Base-by-base conservation (phyloP, 192 early-diverging fungal genomes). In the Backusella tuberculispora region DNA sequence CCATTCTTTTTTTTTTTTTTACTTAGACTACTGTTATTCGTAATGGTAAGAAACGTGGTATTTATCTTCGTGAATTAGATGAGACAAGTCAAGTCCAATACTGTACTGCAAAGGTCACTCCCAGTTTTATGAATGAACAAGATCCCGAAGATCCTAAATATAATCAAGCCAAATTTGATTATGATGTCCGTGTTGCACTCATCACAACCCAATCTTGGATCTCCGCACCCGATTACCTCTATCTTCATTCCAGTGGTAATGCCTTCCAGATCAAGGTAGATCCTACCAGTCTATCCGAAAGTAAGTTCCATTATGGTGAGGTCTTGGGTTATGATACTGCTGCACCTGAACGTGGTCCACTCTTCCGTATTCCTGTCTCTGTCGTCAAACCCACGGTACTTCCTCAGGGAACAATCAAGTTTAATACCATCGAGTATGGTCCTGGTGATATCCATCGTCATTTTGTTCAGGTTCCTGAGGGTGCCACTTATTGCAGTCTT, bases 351-450 rank as follows among this genome's bases (percentile, higher is more conserved):
- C 91, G 88, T 44, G 95, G 95, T 6, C 92, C 92, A 8, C 80
- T 98, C 5, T 97, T 97, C 85, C 83, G 83, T 64, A 81, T 99
- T 47, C 97, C 97, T 14, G 85, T 99, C 17, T 95, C 94, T 9
- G 92, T 98, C 19, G 90, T 90, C 73, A 98, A 97, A 83, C 95
- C 96, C 24, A 72, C 42, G 9, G 21, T 46, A 38, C 29, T 56
- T 19, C 21, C 37, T 3, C 77, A 76, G 13, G 85, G 85, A 1
- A 84, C 86, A 13, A 71, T 89, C 44, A 74, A 78, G 24, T 94
- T 90, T 73, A 73, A 85, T 19, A 77, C 82, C 10, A 71, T 95
- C 43, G 79, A 83, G 21, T 96, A 95, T 67, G 81, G 80, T 10
- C 92, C 95, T 21, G 95, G 95, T 13, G 85, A 89, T 29, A 90